Conservation (phyloP, 2,329 filamentous ascomycete species). For the Zarea fungicola region DNA sequence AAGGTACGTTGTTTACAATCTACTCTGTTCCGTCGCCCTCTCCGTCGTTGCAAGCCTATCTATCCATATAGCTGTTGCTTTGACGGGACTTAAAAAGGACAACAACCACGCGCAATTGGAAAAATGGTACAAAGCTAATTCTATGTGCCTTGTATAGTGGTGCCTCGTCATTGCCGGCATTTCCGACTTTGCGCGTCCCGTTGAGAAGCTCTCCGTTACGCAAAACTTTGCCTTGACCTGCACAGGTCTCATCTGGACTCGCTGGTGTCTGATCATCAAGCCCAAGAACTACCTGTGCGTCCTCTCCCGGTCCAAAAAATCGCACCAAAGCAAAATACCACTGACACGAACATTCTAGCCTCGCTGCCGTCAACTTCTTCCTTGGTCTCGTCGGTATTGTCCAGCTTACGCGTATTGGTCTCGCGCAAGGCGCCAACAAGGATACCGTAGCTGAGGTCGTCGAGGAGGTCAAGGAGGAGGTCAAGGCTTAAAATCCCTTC, state of each 20-base stretch:
- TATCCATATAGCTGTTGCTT: too few species aligned
- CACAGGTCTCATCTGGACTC: conserved; percentile 94
- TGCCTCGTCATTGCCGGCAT: conserved; percentile 86
- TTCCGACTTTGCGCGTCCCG: conserved; percentile 85
- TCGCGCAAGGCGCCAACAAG: conserved; percentile 60
- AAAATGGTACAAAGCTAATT: too few species aligned
- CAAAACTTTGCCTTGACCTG: conserved; percentile 87
- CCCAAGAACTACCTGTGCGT: conserved; percentile 84
- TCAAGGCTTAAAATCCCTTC: too few species aligned
- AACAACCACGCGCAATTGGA: neutral
- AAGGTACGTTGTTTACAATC: conserved; percentile 41
- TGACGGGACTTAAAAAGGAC: too few species aligned
- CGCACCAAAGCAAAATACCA: neutral
- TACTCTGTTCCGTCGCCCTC: neutral
- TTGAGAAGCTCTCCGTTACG: conserved; percentile 85
- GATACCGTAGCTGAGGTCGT: conserved; percentile 30
- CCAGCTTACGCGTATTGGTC: conserved; percentile 72
- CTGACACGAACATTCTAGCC: conserved; percentile 39
- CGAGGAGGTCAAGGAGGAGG: conserved; percentile 38
- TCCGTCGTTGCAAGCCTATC: conserved; percentile 15
- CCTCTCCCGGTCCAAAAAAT: neutral
- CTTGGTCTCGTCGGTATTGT: conserved; percentile 80
- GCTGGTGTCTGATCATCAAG: conserved; percentile 97
- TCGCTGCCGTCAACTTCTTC: conserved; percentile 98
- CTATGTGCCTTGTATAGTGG: too few species aligned